Percentiles rank a stretch among this genome's conserved stretches.
phyloP scores from a whole-genome alignment of 1,284 basidiomycete genomes.

The Sparassis latifolia region DNA sequence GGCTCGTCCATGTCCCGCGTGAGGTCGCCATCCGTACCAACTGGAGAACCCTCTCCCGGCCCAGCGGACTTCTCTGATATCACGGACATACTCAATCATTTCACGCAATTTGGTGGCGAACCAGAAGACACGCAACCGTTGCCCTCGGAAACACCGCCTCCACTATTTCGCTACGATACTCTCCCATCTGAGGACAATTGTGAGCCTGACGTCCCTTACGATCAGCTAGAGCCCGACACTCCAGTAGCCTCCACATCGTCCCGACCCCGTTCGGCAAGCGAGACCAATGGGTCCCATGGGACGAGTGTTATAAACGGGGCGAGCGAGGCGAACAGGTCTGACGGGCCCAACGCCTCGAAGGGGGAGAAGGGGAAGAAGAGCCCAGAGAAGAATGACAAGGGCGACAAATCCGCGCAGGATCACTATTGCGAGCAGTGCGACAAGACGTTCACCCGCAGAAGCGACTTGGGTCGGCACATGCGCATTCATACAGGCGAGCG shows the following conservation, averaged over 20 bases:
- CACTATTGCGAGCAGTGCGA: conserved; percentile 60
- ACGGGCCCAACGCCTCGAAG: conserved; percentile 18
- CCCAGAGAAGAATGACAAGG: conserved; percentile 16
- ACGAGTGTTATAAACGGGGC: conserved; percentile 17
- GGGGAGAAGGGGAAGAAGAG: conserved; percentile 10
- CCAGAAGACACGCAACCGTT: conserved; percentile 4
- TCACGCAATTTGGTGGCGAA: conserved; percentile 53
- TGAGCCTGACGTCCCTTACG: conserved; percentile 6
- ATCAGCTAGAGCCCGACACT: conserved; percentile 18
- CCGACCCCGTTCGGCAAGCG: conserved; percentile 19
- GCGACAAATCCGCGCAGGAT: conserved; percentile 23
- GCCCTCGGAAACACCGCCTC: conserved; percentile 1
- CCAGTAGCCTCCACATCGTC: conserved; percentile 44
- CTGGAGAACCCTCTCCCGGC: conserved; percentile 28
- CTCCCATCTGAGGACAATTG: not conserved
- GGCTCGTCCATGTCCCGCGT: conserved; percentile 16
- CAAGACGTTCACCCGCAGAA: conserved; percentile 71
- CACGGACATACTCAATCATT: conserved; percentile 66
- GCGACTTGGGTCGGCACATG: conserved; percentile 74
- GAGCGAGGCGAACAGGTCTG: conserved; percentile 22
- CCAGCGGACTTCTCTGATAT: conserved; percentile 61
- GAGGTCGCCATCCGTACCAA: conserved; percentile 2
- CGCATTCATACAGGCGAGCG: conserved; percentile 88
- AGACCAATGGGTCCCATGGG: conserved; percentile 6
- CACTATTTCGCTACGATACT: not conserved